Evolutionary conservation across 805 yeast species (phyloP).

Genomic region (Sungouiella blattae): DNA sequence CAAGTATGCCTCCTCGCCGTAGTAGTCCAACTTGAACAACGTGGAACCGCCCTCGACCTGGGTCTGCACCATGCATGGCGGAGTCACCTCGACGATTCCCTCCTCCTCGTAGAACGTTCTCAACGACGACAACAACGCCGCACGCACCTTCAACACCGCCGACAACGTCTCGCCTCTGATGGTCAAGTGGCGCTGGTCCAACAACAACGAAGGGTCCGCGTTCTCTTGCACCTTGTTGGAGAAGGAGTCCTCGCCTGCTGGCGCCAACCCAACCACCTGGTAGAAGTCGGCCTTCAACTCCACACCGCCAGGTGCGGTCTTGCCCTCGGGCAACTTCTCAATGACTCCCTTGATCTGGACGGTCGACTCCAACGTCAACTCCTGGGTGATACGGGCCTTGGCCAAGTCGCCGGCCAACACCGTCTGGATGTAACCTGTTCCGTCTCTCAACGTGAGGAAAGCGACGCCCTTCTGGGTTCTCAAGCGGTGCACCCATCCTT

Average conservation of each 20-base stretch:
- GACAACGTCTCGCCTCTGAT: conserved; percentile 93
- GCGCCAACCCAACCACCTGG: conserved; percentile 87
- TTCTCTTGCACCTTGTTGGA: conserved; percentile 91
- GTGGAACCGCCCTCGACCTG: conserved; percentile 99
- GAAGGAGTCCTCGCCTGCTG: conserved; percentile 92
- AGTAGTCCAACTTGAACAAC: conserved; percentile 85
- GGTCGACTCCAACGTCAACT: conserved; percentile 86
- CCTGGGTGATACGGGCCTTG: conserved; percentile 78
- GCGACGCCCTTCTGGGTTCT: conserved; percentile 90
- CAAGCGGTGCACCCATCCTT: conserved; percentile 96
- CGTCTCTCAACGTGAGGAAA: conserved; percentile 91
- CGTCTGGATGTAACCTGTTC: conserved; percentile 85
- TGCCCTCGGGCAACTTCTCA: conserved; percentile 88
- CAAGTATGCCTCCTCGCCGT: conserved; percentile 93
- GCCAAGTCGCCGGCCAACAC: conserved; percentile 91
- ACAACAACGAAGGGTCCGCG: conserved; percentile 86
- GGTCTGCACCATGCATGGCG: conserved; percentile 99
- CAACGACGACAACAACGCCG: conserved; percentile 65
- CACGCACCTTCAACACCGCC: conserved; percentile 93
- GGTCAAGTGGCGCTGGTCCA: conserved; percentile 95
- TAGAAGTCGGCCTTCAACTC: conserved; percentile 91
- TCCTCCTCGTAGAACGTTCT: conserved; percentile 77
- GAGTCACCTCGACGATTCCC: conserved; percentile 84
- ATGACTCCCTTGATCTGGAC: conserved; percentile 77
- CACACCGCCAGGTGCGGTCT: conserved; percentile 95